These are phyloP conservation scores for Dioscorea dumetorum DNA, from an alignment of 106 monocot species.

Conservation along the genomic window DNA sequence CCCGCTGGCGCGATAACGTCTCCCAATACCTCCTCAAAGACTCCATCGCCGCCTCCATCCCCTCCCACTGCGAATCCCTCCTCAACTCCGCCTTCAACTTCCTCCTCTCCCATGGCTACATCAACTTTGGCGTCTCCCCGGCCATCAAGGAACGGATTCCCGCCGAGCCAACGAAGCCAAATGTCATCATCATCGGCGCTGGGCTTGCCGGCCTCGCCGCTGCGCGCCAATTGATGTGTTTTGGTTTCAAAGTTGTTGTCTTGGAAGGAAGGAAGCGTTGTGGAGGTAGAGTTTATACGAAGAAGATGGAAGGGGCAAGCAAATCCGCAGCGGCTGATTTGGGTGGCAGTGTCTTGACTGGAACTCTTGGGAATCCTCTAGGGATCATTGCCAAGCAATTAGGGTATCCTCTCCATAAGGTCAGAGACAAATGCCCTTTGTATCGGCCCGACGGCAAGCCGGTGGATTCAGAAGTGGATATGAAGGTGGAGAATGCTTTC, in stretches of 20 bases:
- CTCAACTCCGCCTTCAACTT: conserved; percentile 63
- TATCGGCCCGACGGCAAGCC: conserved; percentile 63
- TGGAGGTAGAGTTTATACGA: conserved; percentile 91
- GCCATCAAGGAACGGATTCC: conserved; percentile 63
- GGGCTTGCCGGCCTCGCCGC: conserved; percentile 83
- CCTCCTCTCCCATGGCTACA: conserved; percentile 65
- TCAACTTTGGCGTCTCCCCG: conserved; percentile 80
- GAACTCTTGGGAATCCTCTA: conserved; percentile 84
- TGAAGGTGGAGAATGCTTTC: conserved; percentile 80
- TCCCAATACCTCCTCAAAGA: conserved; percentile 33
- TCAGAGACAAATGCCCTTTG: conserved; percentile 91
- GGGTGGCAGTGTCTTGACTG: conserved; percentile 86
- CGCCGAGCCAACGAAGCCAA: conserved; percentile 37
- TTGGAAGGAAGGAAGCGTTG: conserved; percentile 88
- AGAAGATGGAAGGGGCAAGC: conserved; percentile 65
- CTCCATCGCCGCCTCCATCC: conserved; percentile 29
- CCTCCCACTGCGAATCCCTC: conserved; percentile 50
- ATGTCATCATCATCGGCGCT: conserved; percentile 62
- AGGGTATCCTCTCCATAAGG: conserved; percentile 58
- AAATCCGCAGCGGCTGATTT: conserved; percentile 66
- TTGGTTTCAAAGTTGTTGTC: conserved; percentile 75
- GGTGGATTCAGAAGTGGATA: conserved; percentile 59
- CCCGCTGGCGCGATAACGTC: conserved; percentile 44
- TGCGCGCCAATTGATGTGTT: conserved; percentile 63
- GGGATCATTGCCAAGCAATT: conserved; percentile 78